Percentiles rank a stretch among this genome's conserved stretches.
phyloP scores from a whole-genome alignment of 2,329 filamentous ascomycete species.

The Aspergillus brunneoviolaceus region DNA sequence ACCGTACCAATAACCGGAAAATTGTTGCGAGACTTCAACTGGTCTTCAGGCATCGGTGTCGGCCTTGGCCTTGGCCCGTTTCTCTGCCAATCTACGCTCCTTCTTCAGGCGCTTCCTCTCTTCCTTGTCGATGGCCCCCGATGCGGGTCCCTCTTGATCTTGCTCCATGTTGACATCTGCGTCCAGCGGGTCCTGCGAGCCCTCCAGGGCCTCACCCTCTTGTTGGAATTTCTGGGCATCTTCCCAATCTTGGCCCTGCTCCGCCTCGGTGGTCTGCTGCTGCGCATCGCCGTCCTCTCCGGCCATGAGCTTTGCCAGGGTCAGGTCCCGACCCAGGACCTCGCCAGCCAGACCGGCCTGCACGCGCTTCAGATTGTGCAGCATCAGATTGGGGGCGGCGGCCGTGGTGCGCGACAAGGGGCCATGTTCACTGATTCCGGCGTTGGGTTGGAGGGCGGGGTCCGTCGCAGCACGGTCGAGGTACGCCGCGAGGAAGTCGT shows the following conservation, averaged over 20 bases:
- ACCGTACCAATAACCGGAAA: neutral
- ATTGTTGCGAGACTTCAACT: neutral
- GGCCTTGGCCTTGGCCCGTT: conserved; percentile 39
- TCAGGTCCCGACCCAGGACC: conserved; percentile 42
- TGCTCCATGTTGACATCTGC: conserved; percentile 40
- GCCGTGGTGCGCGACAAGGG: conserved; percentile 44
- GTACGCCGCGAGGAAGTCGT: conserved; percentile 45
- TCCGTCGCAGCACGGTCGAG: conserved; percentile 43
- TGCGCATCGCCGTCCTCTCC: conserved; percentile 31
- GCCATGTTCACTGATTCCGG: conserved; percentile 45
- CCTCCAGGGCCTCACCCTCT: conserved; percentile 47
- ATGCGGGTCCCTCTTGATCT: conserved; percentile 34
- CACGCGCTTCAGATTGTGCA: conserved; percentile 48
- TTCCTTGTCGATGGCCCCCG: conserved; percentile 49
- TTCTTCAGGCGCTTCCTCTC: conserved; percentile 58
- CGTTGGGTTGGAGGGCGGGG: conserved; percentile 45
- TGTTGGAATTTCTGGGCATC: conserved; percentile 40
- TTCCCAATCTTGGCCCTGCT: conserved; percentile 33
- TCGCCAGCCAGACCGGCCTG: conserved; percentile 46
- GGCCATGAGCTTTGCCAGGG: conserved; percentile 37
- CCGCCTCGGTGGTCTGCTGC: conserved; percentile 17
- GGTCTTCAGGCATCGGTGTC: conserved; percentile 24
- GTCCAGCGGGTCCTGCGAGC: conserved; percentile 37
- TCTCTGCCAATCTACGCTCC: conserved; percentile 49
- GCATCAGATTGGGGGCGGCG: conserved; percentile 42